Conservation (phyloP, 345 rosid species). For the Xanthoceras sorbifolium region DNA sequence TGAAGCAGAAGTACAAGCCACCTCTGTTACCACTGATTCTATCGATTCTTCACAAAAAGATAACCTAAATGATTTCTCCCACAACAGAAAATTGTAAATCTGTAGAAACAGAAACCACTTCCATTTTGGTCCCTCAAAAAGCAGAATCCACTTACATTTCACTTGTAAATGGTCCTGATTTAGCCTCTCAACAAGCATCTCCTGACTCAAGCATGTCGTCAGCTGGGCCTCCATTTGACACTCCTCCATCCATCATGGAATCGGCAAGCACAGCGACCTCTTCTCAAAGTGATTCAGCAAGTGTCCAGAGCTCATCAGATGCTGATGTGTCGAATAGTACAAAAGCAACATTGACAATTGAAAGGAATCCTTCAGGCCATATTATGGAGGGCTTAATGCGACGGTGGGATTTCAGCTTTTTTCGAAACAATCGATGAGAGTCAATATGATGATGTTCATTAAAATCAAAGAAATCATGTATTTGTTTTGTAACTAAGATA, state of each 20-base stretch:
- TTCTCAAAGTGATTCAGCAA: slow-evolving; percentile 34
- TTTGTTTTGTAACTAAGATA: slow-evolving; percentile 52
- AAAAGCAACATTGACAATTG: slow-evolving; percentile 78
- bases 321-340: slow-evolving; percentile 68
- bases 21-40: slow-evolving; percentile 28
- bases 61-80: slow-evolving; percentile 25
- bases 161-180: slow-evolving; percentile 18
- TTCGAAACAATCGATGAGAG: slow-evolving; percentile 52
- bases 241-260: slow-evolving; percentile 26
- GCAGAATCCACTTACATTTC: slow-evolving; percentile 35
- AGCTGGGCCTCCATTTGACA: slow-evolving; percentile 16
- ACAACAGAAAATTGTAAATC: slow-evolving; percentile 28
- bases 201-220: slow-evolving; percentile 35
- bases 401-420: slow-evolving; percentile 83
- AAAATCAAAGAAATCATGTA: slow-evolving; percentile 19
- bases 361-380: slow-evolving; percentile 59
- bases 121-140: slow-evolving; percentile 33
- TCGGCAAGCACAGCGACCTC: slow-evolving; percentile 37
- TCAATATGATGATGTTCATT: neutral
- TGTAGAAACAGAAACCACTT: slow-evolving; percentile 43
- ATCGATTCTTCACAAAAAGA: slow-evolving; percentile 33
- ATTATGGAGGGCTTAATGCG: slow-evolving; percentile 82
- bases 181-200: slow-evolving; percentile 32
- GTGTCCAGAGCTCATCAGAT: slow-evolving; percentile 38
- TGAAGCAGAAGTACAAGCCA: slow-evolving; percentile 34